Percentiles rank a stretch among this genome's conserved stretches.
phyloP scores from a whole-genome alignment of 1,284 basidiomycete species.

The Ustilago trichophora region DNA sequence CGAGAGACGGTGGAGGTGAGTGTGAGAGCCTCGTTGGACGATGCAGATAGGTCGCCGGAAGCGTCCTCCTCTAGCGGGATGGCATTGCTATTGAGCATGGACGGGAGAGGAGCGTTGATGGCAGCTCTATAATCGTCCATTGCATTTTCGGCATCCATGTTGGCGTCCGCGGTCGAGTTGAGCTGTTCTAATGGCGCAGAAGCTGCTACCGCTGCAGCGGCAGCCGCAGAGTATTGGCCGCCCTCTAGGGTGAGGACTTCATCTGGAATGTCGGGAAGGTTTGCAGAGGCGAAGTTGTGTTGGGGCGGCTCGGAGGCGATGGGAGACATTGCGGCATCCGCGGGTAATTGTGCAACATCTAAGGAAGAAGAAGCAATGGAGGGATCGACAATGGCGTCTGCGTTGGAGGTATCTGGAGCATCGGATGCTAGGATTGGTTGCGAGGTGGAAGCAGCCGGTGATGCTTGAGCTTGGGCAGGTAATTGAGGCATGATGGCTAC shows the following conservation, averaged over 20 bases:
- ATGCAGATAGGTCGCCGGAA: constrained; percentile 39
- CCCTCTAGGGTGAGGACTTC: constrained; percentile 24
- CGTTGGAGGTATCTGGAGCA: neutral
- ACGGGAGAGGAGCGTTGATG: constrained; percentile 32
- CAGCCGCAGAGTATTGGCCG: constrained; percentile 8
- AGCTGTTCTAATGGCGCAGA: constrained; percentile 14
- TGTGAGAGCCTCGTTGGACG: constrained; percentile 48
- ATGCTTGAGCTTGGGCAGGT: neutral
- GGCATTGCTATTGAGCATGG: constrained; percentile 47
- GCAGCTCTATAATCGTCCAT: constrained; percentile 32
- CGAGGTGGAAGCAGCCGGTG: neutral
- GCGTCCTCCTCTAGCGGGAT: constrained; percentile 44
- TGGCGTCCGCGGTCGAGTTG: constrained; percentile 6
- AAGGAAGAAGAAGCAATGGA: constrained; percentile 7
- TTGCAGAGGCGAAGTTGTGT: constrained; percentile 18
- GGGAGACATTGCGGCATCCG: constrained; percentile 5
- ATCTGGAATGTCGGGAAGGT: constrained; percentile 39
- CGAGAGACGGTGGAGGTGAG: constrained; percentile 60
- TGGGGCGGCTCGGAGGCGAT: constrained; percentile 10
- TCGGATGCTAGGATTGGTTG: neutral
- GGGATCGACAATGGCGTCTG: neutral
- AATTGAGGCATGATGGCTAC: neutral
- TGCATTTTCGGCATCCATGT: constrained; percentile 17
- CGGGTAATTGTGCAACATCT: neutral
- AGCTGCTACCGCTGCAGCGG: neutral